Percentiles rank a stretch among this genome's conserved stretches.
phyloP scores from a whole-genome alignment of 441 rosid genomes.

The Euphorbia celastroides region DNA sequence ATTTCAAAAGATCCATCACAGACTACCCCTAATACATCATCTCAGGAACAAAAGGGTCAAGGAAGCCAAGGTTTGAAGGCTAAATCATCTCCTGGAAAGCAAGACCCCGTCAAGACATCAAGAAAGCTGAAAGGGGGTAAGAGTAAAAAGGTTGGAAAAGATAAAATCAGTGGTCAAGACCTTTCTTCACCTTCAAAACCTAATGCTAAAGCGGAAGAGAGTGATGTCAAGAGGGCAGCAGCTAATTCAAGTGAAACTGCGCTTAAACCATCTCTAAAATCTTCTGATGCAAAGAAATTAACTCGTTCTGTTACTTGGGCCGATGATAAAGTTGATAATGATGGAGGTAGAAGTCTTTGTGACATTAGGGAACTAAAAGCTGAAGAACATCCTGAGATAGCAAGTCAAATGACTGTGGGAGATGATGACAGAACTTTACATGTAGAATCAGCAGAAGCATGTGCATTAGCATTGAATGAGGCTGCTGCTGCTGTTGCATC shows the following conservation, averaged over 20 bases:
- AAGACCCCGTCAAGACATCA: conserved; percentile 21
- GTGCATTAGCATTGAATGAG: conserved; percentile 64
- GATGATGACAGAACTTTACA: conserved; percentile 33
- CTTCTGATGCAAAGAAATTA: conserved; percentile 44
- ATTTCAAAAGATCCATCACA: conserved; percentile 45
- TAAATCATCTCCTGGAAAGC: conserved; percentile 24
- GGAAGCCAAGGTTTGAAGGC: conserved; percentile 23
- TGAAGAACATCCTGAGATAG: conserved; percentile 19
- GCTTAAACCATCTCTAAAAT: conserved; percentile 67
- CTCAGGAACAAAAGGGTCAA: conserved; percentile 29
- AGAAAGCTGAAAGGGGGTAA: conserved; percentile 24
- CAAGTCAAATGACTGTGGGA: too few relatives aligned
- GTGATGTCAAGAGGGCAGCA: conserved; percentile 22
- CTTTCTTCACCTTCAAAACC: conserved; percentile 29
- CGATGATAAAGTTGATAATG: conserved; percentile 44
- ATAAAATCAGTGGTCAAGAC: conserved; percentile 21
- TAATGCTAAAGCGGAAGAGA: conserved; percentile 25
- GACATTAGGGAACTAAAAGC: conserved; percentile 38
- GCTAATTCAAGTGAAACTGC: conserved; percentile 30
- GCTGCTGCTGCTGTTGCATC: conserved; percentile 75
- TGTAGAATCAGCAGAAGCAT: conserved; percentile 70
- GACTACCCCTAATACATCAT: conserved; percentile 21
- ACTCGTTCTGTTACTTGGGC: conserved; percentile 67
- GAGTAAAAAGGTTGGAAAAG: conserved; percentile 22
- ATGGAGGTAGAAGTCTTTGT: conserved; percentile 38